Conservation (phyloP, 2,329 filamentous ascomycete species). For the Fusarium sp. region DNA sequence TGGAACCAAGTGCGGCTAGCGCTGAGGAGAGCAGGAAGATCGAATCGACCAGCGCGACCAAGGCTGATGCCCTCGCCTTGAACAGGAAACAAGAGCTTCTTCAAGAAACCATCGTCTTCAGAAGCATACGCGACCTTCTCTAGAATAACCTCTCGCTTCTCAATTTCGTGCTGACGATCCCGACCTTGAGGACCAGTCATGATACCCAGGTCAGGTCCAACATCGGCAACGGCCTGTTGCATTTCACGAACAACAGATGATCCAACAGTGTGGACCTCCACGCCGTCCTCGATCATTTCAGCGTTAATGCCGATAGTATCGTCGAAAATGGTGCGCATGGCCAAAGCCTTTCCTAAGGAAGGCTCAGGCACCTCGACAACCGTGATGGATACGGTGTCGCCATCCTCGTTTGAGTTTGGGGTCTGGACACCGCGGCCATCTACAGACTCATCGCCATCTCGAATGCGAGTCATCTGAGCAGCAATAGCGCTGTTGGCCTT, state of each 20-base stretch:
- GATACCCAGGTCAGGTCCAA: constrained; percentile 83
- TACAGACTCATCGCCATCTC: constrained; percentile 75
- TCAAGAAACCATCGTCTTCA: constrained; percentile 86
- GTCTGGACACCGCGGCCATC: constrained; percentile 74
- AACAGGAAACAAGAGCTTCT: constrained; percentile 83
- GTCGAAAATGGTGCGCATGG: constrained; percentile 92
- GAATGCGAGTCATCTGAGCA: constrained; percentile 76
- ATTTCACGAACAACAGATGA: constrained; percentile 89
- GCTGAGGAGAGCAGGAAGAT: constrained; percentile 78
- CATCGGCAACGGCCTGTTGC: constrained; percentile 82
- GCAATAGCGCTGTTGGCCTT: constrained; percentile 91
- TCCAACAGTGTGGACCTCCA: constrained; percentile 79
- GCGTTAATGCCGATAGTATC: constrained; percentile 92
- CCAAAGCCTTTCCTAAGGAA: constrained; percentile 85
- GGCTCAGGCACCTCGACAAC: constrained; percentile 88
- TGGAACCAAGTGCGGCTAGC: constrained; percentile 97
- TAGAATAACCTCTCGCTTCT: constrained; percentile 84
- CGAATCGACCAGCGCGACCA: constrained; percentile 82
- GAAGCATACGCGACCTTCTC: constrained; percentile 89
- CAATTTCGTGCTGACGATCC: constrained; percentile 82
- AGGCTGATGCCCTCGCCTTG: constrained; percentile 83
- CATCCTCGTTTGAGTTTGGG: constrained; percentile 77
- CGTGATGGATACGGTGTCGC: constrained; percentile 89
- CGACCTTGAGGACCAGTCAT: constrained; percentile 74
- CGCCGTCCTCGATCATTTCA: constrained; percentile 96